A percentile compares a stretch with the other conserved stretches of the same genome.
These are phyloP conservation scores for Metarhizium brunneum DNA, from an alignment of 2,329 filamentous ascomycete species.

Conservation along the genomic window DNA sequence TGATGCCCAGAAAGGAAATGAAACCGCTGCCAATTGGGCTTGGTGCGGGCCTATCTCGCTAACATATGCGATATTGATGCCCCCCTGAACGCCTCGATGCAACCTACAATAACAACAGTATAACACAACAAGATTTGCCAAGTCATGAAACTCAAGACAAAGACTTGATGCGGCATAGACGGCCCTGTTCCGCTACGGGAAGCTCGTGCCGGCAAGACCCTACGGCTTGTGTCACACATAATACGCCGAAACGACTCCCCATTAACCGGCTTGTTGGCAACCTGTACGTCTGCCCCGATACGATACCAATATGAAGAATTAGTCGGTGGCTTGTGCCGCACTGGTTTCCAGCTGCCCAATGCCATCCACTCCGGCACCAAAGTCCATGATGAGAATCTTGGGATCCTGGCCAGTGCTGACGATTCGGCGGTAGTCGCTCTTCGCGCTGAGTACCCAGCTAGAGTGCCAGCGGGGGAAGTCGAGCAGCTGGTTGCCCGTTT, in stretches of 20 bases:
- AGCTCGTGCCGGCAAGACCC: neutral
- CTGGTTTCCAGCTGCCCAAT: constrained; percentile 49
- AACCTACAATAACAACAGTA: neutral
- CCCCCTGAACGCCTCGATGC: neutral
- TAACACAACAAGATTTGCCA: neutral
- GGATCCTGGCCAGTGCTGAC: constrained; percentile 93
- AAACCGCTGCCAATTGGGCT: neutral
- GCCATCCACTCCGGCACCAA: constrained; percentile 54
- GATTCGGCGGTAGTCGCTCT: constrained; percentile 90
- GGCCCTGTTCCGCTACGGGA: neutral
- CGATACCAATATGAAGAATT: neutral
- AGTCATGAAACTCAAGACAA: neutral
- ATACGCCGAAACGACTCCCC: neutral
- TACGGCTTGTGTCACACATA: neutral
- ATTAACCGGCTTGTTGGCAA: neutral
- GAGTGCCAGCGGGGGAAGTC: constrained; percentile 92
- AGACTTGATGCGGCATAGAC: neutral
- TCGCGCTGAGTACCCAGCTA: constrained; percentile 93
- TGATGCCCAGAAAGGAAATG: neutral
- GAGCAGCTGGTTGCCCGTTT: constrained; percentile 66
- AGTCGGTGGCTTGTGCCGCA: neutral
- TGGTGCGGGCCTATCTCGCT: neutral
- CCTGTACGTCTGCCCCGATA: neutral
- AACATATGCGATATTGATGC: neutral
- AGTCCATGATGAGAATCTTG: constrained; percentile 88